These are phyloP conservation scores for Populus ilicifolia DNA, from an alignment of 345 rosid genomes.

Conservation along the genomic window DNA sequence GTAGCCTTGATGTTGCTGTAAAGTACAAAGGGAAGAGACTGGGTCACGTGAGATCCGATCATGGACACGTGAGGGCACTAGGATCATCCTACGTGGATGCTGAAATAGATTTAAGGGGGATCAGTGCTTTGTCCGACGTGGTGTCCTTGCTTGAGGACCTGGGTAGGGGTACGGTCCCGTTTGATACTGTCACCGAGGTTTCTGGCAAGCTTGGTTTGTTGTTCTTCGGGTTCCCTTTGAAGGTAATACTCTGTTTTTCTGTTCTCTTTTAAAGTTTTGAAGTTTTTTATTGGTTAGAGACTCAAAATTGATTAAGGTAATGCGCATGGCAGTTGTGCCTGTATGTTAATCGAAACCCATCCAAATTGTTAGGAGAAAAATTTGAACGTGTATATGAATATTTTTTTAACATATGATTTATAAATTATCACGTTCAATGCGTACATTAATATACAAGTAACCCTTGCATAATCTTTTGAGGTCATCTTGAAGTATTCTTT, in stretches of 20 bases:
- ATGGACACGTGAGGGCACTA: constrained; percentile 58
- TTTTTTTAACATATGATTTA: too few relatives aligned
- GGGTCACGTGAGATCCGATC: constrained; percentile 58
- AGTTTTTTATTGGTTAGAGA: not conserved
- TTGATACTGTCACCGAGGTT: constrained; percentile 52
- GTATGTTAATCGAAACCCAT: too few relatives aligned
- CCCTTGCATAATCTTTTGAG: not conserved
- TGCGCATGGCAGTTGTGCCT: not conserved
- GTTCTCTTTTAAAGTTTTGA: not conserved
- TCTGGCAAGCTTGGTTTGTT: constrained; percentile 54
- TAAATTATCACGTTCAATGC: too few relatives aligned
- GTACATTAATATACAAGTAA: too few relatives aligned
- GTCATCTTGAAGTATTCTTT: not conserved
- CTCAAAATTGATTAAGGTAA: not conserved
- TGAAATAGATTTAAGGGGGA: constrained; percentile 54
- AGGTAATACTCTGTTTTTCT: constrained; percentile 40
- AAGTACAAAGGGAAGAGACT: constrained; percentile 64
- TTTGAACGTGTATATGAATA: too few relatives aligned
- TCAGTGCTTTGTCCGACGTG: constrained; percentile 53
- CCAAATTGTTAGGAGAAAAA: too few relatives aligned
- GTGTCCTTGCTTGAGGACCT: constrained; percentile 45
- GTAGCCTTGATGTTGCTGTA: constrained; percentile 47
- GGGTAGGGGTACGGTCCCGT: constrained; percentile 35
- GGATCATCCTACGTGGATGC: constrained; percentile 64
- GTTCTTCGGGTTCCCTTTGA: constrained; percentile 53